Evolutionary conservation across 164 flowering plant species (phyloP).

Genomic region (Tinospora cordifolia): DNA sequence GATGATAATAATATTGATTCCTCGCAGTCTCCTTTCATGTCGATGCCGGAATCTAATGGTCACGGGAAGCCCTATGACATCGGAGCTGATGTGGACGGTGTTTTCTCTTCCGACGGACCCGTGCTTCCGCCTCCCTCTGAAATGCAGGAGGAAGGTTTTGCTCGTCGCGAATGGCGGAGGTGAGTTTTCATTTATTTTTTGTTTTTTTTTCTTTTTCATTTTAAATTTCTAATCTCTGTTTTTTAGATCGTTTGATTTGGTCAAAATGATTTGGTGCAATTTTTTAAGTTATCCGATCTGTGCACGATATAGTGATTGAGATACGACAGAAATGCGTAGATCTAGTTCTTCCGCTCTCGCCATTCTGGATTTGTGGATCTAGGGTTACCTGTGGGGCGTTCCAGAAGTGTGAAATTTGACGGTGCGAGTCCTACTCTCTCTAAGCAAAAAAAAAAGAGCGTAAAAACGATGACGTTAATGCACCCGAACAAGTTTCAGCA

Average conservation of each 20-base stretch:
- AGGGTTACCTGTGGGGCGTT: neutral
- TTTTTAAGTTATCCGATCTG: neutral
- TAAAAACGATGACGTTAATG: too few species aligned
- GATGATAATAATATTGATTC: conserved; percentile 21
- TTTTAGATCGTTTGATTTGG: conserved; percentile 2
- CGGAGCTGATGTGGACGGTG: conserved; percentile 32
- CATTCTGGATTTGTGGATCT: neutral
- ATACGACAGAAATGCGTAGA: neutral
- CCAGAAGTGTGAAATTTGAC: too few species aligned
- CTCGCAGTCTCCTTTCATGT: conserved; percentile 33
- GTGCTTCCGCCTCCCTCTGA: conserved; percentile 77
- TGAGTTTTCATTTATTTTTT: conserved; percentile 20
- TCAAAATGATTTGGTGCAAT: neutral
- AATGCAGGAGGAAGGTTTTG: conserved; percentile 81
- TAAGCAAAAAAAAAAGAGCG: too few species aligned
- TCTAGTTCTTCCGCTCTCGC: neutral
- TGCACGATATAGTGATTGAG: neutral
- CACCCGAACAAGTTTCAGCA: too few species aligned
- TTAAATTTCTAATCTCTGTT: neutral
- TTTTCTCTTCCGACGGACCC: conserved; percentile 73
- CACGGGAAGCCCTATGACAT: conserved; percentile 42
- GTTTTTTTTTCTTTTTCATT: neutral
- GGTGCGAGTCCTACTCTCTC: too few species aligned
- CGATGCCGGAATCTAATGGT: conserved; percentile 43
- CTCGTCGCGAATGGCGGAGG: conserved; percentile 93